Evolutionary conservation across 2,329 filamentous ascomycete species (phyloP).

Genomic region (Penicillium fuscoglaucum): DNA sequence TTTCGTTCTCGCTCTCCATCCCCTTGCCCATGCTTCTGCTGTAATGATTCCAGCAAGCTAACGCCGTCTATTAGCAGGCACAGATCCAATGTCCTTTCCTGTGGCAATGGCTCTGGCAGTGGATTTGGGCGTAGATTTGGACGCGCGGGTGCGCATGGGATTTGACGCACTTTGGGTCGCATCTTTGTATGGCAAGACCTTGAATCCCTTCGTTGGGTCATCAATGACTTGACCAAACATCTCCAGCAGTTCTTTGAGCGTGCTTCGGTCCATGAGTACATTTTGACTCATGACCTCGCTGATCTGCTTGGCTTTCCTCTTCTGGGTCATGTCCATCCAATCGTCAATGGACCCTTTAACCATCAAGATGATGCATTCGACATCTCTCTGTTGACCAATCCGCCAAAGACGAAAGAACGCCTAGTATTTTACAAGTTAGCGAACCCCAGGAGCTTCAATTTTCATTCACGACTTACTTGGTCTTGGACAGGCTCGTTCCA

Average conservation of each 20-base stretch:
- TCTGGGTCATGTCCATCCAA: conserved; percentile 57
- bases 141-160: too few relatives aligned
- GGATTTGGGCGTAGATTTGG: not conserved
- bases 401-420: conserved; percentile 63
- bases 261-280: conserved; percentile 16
- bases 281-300: conserved; percentile 26
- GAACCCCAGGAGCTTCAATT: too few relatives aligned
- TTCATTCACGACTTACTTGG: conserved; percentile 48
- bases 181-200: not conserved
- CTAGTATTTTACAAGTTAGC: conserved; percentile 7
- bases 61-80: not conserved
- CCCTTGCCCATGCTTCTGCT: not conserved
- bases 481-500: conserved; percentile 64
- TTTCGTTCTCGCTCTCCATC: not conserved
- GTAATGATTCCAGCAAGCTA: not conserved
- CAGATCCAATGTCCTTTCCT: not conserved
- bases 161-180: not conserved
- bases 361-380: conserved; percentile 60
- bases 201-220: not conserved
- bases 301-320: conserved; percentile 47
- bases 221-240: conserved; percentile 24
- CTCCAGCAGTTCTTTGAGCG: conserved; percentile 23
- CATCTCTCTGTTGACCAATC: conserved; percentile 63
- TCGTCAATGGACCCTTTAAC: conserved; percentile 60
- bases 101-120: not conserved